Evolutionary conservation across 148 eudicot genomes (phyloP), one percentile per base, ranked within the genome.

Genomic region (Camellia lanceoleosa): DNA sequence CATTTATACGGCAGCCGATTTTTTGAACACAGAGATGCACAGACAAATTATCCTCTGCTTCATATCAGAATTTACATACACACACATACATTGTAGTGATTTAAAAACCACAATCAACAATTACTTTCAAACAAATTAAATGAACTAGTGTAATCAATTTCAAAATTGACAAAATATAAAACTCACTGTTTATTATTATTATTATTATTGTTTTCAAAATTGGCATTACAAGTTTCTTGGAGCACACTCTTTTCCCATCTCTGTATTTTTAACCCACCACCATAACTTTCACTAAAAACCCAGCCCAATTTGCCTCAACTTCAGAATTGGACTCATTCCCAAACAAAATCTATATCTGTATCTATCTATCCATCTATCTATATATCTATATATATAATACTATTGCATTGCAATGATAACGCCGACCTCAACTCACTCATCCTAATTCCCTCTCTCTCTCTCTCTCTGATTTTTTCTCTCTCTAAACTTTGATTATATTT

Each of bases 391-490:
- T 3, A 30, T 30, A 30, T 20, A 41, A 19, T 43, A 61, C 78
- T 15, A 75, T 74, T 74, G 77, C 30, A 75, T 78, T 68, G 74
- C 68, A 52, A 78, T 67, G 41, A 52, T 55, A 52, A 78, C 63
- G 52, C 77, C 77, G 64, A 74, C 64, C 64, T 30, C 38, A 49
- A 49, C 6, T 49, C 59, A n/a, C 15, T 44, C 55, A 8, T 47
- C 13, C 46, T 66, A 38, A 5, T 62, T 49, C 52, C 7, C 52
- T 49, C 7, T 49, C 52, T 49, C 52, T 49, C 52, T 49, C 52
- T 41, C 5, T 20, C n/a, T n/a, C n/a, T n/a, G n/a, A n/a, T n/a
- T n/a, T 71, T 52, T 52, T 79, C 81, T 80, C 78, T 80, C 73
- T 59, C 68, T 75, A 20, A 71, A n/a, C 76, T 60, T n/a, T 67